Evolutionary conservation across 192 early-diverging fungal species (phyloP).

Genomic region (Linnemannia hyalina): DNA sequence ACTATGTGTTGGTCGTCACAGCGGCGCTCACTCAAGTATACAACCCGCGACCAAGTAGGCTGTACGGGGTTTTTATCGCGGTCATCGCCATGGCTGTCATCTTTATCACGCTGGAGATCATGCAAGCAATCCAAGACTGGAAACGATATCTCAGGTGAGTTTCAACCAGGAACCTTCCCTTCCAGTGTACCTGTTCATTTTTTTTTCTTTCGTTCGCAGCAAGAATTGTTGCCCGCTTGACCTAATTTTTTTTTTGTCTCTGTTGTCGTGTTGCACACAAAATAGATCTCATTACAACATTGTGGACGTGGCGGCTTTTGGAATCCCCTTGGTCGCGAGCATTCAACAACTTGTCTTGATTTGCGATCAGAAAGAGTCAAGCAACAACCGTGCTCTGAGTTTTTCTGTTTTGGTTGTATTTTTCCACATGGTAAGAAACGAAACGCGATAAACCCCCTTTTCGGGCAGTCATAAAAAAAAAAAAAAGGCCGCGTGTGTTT

Average conservation of each 20-base stretch:
- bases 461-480: too few relatives aligned
- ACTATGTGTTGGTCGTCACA: slow-evolving; percentile 11
- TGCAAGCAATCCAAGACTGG: slow-evolving; percentile 13
- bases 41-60: background rate
- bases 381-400: slow-evolving; percentile 19
- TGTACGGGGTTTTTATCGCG: slow-evolving; percentile 22
- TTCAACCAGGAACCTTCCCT: background rate
- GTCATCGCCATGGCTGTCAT: slow-evolving; percentile 8
- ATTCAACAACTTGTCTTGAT: slow-evolving; percentile 11
- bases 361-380: background rate
- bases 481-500: too few relatives aligned
- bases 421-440: slow-evolving; percentile 18
- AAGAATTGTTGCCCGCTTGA: too few relatives aligned
- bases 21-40: slow-evolving; percentile 25
- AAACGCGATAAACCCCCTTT: too few relatives aligned
- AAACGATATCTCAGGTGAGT: slow-evolving; percentile 14
- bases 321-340: slow-evolving; percentile 12
- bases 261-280: background rate
- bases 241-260: background rate
- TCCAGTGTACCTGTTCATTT: background rate
- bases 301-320: slow-evolving; percentile 14
- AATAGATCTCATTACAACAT: slow-evolving; percentile 26
- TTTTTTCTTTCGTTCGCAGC: background rate
- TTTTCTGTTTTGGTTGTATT: slow-evolving; percentile 25
- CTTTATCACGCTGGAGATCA: slow-evolving; percentile 23